Conservation (phyloP, 257 asterid species). For the Solanum bulbocastanum region DNA sequence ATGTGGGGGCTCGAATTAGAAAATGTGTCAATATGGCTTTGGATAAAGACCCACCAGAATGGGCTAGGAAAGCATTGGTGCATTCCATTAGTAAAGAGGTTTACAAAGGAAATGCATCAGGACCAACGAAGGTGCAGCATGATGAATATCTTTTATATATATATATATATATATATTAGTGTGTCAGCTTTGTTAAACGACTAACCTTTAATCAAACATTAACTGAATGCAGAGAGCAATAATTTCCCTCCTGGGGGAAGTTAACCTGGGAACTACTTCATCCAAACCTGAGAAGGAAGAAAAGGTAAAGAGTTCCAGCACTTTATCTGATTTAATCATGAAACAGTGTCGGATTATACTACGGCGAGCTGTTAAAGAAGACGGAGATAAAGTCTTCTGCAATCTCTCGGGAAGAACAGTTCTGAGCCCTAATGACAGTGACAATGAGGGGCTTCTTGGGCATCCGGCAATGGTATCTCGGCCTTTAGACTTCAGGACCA, state of each 20-base stretch:
- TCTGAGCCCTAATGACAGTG: conserved; percentile 62
- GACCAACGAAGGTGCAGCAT: conserved; percentile 86
- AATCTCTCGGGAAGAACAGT: conserved; percentile 70
- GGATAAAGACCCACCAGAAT: conserved; percentile 72
- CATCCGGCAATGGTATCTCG: conserved; percentile 91
- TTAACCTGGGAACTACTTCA: conserved; percentile 41
- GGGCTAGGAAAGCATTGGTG: conserved; percentile 68
- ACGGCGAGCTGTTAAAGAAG: conserved; percentile 58
- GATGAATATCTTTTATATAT: background rate
- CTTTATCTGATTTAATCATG: conserved; percentile 50
- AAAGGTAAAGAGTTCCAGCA: conserved; percentile 36
- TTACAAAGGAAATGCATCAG: conserved; percentile 97
- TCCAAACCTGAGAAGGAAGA: conserved; percentile 66
- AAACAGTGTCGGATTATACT: conserved; percentile 87
- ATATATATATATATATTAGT: background rate
- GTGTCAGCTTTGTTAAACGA: background rate
- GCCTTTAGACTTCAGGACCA: conserved; percentile 84
- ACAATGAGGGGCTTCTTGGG: conserved; percentile 82
- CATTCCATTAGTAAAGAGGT: conserved; percentile 94
- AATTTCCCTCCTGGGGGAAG: conserved; percentile 52
- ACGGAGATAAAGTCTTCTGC: conserved; percentile 76
- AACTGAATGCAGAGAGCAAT: conserved; percentile 74
- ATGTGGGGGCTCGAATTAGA: conserved; percentile 90
- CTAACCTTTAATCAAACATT: background rate
- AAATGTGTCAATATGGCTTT: conserved; percentile 78